These are phyloP conservation scores for Aspergillus transmontanensis DNA, from an alignment of 2,329 filamentous ascomycete species.

Conservation along the genomic window DNA sequence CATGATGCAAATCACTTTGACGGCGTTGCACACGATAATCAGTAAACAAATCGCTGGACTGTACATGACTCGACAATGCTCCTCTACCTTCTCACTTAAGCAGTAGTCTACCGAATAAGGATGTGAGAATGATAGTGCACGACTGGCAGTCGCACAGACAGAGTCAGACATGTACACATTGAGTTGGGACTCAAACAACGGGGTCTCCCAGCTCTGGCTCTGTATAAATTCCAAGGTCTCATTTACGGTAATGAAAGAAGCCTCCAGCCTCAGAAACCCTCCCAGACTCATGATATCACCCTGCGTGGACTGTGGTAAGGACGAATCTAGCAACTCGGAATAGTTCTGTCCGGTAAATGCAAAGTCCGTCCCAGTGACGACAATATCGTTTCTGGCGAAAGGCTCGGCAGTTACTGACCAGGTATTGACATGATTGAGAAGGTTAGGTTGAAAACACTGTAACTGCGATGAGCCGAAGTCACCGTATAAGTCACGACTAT, in stretches of 20 bases:
- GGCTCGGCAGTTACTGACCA: not conserved
- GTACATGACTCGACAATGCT: constrained; percentile 25
- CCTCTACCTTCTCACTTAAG: constrained; percentile 20
- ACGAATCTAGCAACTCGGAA: not conserved
- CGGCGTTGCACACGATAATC: constrained; percentile 28
- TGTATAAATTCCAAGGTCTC: not conserved
- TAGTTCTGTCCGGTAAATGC: not conserved
- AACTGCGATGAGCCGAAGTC: not conserved
- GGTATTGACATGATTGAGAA: not conserved
- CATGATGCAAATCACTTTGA: constrained; percentile 27
- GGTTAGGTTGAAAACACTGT: not conserved
- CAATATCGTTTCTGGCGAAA: not conserved
- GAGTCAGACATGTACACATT: not conserved
- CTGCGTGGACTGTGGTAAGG: not conserved
- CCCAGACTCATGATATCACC: not conserved
- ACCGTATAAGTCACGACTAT: not conserved
- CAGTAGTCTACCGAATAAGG: constrained; percentile 22
- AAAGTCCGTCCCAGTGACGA: not conserved
- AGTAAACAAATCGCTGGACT: constrained; percentile 21
- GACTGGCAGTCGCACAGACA: not conserved
- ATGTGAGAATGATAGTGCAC: not conserved
- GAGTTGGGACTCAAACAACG: not conserved
- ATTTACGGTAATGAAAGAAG: not conserved
- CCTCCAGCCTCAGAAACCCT: not conserved
- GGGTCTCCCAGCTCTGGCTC: not conserved